These are phyloP conservation scores for Penicillium nordicum DNA, from an alignment of 2,329 filamentous ascomycete species.

Conservation along the genomic window DNA sequence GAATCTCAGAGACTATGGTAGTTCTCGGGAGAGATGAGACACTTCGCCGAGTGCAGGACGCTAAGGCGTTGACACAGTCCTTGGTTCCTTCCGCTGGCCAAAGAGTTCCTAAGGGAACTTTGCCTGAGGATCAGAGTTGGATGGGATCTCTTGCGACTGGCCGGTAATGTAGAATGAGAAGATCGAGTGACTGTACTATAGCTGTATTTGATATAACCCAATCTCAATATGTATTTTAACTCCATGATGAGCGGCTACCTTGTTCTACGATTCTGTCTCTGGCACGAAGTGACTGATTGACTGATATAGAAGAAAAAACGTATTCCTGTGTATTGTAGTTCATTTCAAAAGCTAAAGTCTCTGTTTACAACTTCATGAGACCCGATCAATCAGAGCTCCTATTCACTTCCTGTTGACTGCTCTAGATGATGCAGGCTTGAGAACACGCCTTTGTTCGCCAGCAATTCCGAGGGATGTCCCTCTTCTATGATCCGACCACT, in stretches of 20 bases:
- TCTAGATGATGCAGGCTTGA: not conserved
- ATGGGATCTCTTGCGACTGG: constrained; percentile 33
- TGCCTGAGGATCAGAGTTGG: constrained; percentile 30
- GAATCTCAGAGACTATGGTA: constrained; percentile 52
- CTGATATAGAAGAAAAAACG: not conserved
- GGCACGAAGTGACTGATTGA: not conserved
- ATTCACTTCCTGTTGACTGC: not conserved
- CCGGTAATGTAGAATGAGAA: not conserved
- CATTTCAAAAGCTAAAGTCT: not conserved
- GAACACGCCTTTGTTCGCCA: not conserved
- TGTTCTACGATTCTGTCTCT: not conserved
- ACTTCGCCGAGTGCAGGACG: constrained; percentile 44
- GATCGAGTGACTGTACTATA: not conserved
- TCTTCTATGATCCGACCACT: constrained; percentile 15
- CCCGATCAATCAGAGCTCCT: not conserved
- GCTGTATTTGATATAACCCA: not conserved
- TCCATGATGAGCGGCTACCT: not conserved
- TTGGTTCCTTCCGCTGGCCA: constrained; percentile 16
- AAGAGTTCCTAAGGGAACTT: constrained; percentile 18
- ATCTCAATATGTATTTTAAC: not conserved
- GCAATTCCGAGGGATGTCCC: constrained; percentile 5
- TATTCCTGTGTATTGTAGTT: not conserved
- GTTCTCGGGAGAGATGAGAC: constrained; percentile 55
- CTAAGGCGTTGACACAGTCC: constrained; percentile 32
- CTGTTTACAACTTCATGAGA: not conserved